Base-by-base conservation (phyloP, 192 early-diverging fungal species). In the Spizellomyces punctatus region DNA sequence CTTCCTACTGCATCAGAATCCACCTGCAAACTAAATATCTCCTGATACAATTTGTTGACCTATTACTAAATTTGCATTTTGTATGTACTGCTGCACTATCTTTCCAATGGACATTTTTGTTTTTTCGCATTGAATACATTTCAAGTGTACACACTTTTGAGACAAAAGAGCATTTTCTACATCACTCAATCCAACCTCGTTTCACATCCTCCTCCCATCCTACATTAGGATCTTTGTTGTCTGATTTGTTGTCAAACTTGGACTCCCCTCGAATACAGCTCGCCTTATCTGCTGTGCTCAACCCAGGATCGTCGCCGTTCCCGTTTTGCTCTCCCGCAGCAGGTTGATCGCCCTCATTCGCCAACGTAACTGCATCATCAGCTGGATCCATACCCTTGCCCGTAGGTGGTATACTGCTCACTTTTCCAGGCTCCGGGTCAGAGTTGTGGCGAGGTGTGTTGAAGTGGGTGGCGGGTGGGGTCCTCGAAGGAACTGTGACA, bases 381-480 rank as follows among this genome's bases (percentile, higher is more conserved):
- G 22, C 14, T 5, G 63, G 63, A 41, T 65, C 63, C 63, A 65
- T 65, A n/a, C 63, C 63, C 14, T 65, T 65, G 5, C 63, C 63
- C 12, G 17, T 16, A 46, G 63, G 63, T 6, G 63, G 63, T 6
- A 47, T 42, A 27, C 46, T 47, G 12, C 16, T 48, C 16, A 48
- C 44, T 46, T 65, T 47, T 12, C 63, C 63, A 5, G 63, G 63
- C 12, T n/a, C n/a, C 44, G 63, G 63, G 16, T 46, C 63, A 41
- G 36, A 10, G 36, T 43, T 12, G 46, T 46, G 14, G n/a, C 16
- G 43, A 48, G 63, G 60, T 62, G 60, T 56, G 6, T n/a, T 16
- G 60, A 62, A 22, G 60, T 62, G 60, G 17, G n/a, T 62, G 17
- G 60, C 5, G n/a, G 60, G 27, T 36, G 27, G 1, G 27, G 27